Conservation (phyloP, 768 basidiomycete genomes). For the Trametes cingulata region DNA sequence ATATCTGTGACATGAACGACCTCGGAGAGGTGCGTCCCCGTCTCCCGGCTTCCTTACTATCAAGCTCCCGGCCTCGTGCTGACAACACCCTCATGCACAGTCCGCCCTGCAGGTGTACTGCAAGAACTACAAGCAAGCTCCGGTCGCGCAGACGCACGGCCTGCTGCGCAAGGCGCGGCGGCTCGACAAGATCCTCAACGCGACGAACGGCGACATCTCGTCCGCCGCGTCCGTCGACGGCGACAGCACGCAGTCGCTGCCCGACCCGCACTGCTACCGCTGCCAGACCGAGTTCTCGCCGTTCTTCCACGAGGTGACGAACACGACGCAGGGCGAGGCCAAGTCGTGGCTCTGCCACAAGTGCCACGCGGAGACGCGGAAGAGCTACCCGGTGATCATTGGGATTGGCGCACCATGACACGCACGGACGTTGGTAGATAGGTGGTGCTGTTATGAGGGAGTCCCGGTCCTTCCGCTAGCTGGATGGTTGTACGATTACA, state of each 20-base stretch:
- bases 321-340: conserved; percentile 22
- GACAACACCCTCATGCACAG: conserved; percentile 39
- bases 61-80: not conserved
- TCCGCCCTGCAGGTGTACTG: conserved; percentile 90
- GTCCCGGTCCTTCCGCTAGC: conserved; percentile 11
- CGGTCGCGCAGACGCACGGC: conserved; percentile 71
- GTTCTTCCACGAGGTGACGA: conserved; percentile 55
- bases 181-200: conserved; percentile 69
- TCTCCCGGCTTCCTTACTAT: not conserved
- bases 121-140: conserved; percentile 80
- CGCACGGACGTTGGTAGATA: not conserved
- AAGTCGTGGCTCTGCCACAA: conserved; percentile 44
- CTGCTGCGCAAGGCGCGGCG: conserved; percentile 87
- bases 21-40: conserved; percentile 67
- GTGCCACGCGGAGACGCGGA: conserved; percentile 40
- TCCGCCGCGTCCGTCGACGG: conserved; percentile 12
- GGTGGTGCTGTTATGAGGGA: not conserved
- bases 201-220: conserved; percentile 15
- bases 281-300: conserved; percentile 77
- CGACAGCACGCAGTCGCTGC: not conserved
- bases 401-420: conserved; percentile 24
- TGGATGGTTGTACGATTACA: conserved; percentile 39
- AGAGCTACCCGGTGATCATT: conserved; percentile 23
- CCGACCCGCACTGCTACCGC: conserved; percentile 48
- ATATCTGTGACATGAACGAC: conserved; percentile 84